Conservation (phyloP, 495 filamentous ascomycete genomes). For the Aspergillus steynii region DNA sequence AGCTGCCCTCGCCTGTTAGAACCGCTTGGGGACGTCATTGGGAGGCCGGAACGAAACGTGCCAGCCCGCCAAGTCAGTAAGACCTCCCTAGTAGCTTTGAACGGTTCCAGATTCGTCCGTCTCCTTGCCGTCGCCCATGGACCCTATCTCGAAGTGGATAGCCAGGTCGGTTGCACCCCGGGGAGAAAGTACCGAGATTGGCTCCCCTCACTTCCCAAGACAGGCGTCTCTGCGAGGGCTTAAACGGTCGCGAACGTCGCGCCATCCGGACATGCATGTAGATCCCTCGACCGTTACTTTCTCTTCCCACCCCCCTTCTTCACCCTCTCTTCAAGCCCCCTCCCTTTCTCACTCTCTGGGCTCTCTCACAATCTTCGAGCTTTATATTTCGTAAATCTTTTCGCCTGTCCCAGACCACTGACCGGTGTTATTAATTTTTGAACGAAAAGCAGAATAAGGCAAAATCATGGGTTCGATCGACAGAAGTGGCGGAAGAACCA, state of each 20-base stretch:
- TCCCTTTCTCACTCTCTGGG: neutral
- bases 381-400: neutral
- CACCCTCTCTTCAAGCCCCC: slow-evolving; percentile 1
- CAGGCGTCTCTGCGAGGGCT: slow-evolving; percentile 5
- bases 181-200: slow-evolving; percentile 10
- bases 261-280: neutral
- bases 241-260: slow-evolving; percentile 2
- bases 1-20: too few species aligned
- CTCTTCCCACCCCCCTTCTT: neutral
- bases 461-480: slow-evolving; percentile 9
- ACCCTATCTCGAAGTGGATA: neutral
- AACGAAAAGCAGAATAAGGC: neutral
- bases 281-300: slow-evolving; percentile 1
- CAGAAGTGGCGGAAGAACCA: slow-evolving; percentile 20
- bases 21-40: neutral
- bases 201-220: slow-evolving; percentile 18
- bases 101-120: neutral
- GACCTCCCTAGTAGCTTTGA: too few species aligned
- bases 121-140: slow-evolving; percentile 1
- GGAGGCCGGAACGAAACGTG: neutral
- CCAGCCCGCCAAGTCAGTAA: neutral
- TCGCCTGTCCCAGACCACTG: neutral
- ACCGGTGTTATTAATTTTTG: neutral
- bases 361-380: neutral
- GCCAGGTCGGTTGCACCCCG: slow-evolving; percentile 18